Base-by-base conservation (phyloP, 306 rosid species). In the Adenanthera pavonina region DNA sequence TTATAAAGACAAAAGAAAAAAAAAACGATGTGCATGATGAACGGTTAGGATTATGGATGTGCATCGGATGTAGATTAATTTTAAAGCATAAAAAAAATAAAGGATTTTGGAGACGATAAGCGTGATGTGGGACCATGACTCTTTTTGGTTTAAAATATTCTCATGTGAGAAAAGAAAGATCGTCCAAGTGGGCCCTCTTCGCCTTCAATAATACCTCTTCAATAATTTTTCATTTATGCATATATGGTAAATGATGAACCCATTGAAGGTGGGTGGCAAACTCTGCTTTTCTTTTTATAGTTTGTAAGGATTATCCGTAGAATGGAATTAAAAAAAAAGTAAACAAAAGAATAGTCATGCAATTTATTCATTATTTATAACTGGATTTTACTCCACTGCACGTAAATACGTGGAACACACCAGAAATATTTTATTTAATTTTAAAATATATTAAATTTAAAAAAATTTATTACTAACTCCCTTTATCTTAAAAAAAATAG, bases 91-190 rank as follows among this genome's bases (percentile, higher is more conserved):
- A 64, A 59, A 25, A 44, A 49, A 43, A 4, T 0, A 30, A 5
- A 11, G 1, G 19, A 40, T 40, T 33, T 15, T n/a, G 35, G 64
- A 40, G 81, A 54, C 69, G 86, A 86, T 84, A 86, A 86, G 85
- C 69, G 68, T 68, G 14, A 44, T 10, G 79, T 76, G 87, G 92
- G 90, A 14, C 87, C 86, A 19, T 15, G 13, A 30, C 6, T 40
- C 48, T 43, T 72, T 83, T 66, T 79, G 64, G 46, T 66, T 43
- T 56, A 20, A 61, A 61, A 44, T 54, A 69, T 60, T 70, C 72
- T 56, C 59, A 44, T 51, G 46, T 52, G 47, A 54, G 16, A 8
- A 34, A 47, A 65, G 64, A 65, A 48, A 0, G 53, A 66, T 65
- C 74, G 30, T 51, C 40, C 65, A n/a, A 53, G 48, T 49, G 64